Base-by-base conservation (phyloP, 345 rosid species). In the Draba incana region DNA sequence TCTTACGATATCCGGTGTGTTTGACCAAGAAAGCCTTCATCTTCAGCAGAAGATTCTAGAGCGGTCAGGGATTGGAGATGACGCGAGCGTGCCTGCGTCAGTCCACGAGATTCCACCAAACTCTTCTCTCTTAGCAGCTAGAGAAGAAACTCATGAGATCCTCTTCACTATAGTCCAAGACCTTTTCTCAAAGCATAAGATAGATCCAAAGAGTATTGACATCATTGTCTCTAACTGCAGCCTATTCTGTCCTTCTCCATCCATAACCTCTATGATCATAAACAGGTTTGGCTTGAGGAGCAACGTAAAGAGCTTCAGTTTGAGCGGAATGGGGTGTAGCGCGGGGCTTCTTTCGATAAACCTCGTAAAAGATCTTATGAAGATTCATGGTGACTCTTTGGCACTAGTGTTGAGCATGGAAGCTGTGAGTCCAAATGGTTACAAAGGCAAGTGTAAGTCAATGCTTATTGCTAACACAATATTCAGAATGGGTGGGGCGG, bases 211-310 rank as follows among this genome's bases (percentile, higher is more conserved):
- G 70, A 75, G 72, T 70, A 84, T 86, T 8, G 96, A 89, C 62
- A 83, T 86, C 30, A 63, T 86, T 30, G 85, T 89, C 61, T 82
- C 87, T 11, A 88, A 88, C 74, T 88, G 92, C 43, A 88, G 92
- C 80, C 62, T 88, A 0, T 88, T 83, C 60, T 83, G 89, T 78
- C 88, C 92, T 10, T 79, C 85, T 24, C 95, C 95, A 6, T 86
- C 95, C 16, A 78, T 86, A 16, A 74, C 89, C 0, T 65, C 86
- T 44, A 80, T 78, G 75, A 71, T 84, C 56, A 64, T 81, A 20
- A 80, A 80, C 74, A 77, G 59, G 61, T 85, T 83, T 55, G 81
- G 88, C 3, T 55, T 86, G 60, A 78, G 86, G 38, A 80, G 81
- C 53, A 54, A 84, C 75, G 64, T 86, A n/a, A 82, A 79, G 74